Evolutionary conservation across 2,329 filamentous ascomycete genomes (phyloP), one percentile per base, ranked within the genome.

Genomic region (Neurospora crassa): DNA sequence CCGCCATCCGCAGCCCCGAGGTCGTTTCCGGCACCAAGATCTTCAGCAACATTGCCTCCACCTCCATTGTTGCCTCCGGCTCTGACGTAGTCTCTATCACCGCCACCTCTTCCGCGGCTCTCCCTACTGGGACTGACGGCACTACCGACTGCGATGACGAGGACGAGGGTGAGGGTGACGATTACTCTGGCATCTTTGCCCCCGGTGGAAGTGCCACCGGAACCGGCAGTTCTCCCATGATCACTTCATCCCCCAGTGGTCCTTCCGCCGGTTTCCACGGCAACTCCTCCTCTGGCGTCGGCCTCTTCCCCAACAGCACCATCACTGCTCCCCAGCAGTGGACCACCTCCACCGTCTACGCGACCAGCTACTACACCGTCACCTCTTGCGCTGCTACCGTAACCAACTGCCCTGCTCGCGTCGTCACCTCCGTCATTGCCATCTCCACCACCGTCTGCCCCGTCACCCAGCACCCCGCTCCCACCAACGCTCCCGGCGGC

Each of bases 401-500:
- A 8, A 79, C 77, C 43, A 69, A 76, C 69, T 79, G 78, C 75
- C 78, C 78, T 8, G 73, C 70, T 67, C 73, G 74, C 59, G 59
- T 73, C 53, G 75, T 77, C 29, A 78, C 76, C 20, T 75, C 75
- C 20, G 76, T 78, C 47, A 74, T 79, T 53, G 74, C 78, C 63
- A 70, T 76, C 68, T 82, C 79, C 45, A 84, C 82, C 63, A 84
- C 82, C 5, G 77, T 83, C 70, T 83, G 82, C 79, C 83, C 83
- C 12, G 79, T 84, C 29, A 75, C 75, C 34, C 72, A 71, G 43
- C 71, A 70, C 67, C 67, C 43, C 18, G 47, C 67, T 20, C 72
- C 70, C n/a, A 59, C 45, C 59, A 43, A 67, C 63, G 59, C 43
- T 47, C 16, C 16, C 42, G 40, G 67, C 16, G 69, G 20, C 11